These are phyloP conservation scores for Diaporthe citriasiana DNA, from an alignment of 2,329 filamentous ascomycete species.

Conservation along the genomic window DNA sequence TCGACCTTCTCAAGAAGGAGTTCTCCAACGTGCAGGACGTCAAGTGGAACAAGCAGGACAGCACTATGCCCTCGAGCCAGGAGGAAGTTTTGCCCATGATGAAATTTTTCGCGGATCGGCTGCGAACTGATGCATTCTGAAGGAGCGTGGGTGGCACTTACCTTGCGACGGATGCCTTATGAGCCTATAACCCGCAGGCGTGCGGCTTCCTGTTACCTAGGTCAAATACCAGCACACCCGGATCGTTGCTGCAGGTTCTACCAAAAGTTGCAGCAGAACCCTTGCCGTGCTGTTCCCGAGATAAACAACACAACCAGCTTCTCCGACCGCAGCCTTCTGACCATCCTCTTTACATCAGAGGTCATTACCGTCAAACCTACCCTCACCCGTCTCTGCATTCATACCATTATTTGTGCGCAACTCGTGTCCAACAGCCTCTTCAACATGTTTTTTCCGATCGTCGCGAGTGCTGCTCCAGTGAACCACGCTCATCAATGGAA, in stretches of 20 bases:
- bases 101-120: constrained; percentile 80
- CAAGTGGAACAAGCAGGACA: constrained; percentile 78
- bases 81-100: constrained; percentile 94
- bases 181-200: background rate
- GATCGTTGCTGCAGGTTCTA: constrained; percentile 10
- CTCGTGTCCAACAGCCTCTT: background rate
- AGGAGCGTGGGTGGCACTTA: constrained; percentile 19
- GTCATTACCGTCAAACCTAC: constrained; percentile 4
- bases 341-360: background rate
- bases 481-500: constrained; percentile 1
- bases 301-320: constrained; percentile 14
- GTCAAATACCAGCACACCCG: background rate
- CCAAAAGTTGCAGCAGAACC: background rate
- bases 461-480: background rate
- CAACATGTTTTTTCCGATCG: background rate
- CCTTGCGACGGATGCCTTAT: background rate
- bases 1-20: constrained; percentile 73
- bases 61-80: constrained; percentile 84
- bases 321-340: background rate
- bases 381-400: constrained; percentile 2
- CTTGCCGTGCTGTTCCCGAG: background rate
- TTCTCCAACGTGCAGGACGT: constrained; percentile 78
- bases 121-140: constrained; percentile 55
- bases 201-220: constrained; percentile 23
- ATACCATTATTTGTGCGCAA: background rate